These are phyloP conservation scores for Fusarium haematococcum DNA, from an alignment of 2,329 filamentous ascomycete species.

Conservation along the genomic window DNA sequence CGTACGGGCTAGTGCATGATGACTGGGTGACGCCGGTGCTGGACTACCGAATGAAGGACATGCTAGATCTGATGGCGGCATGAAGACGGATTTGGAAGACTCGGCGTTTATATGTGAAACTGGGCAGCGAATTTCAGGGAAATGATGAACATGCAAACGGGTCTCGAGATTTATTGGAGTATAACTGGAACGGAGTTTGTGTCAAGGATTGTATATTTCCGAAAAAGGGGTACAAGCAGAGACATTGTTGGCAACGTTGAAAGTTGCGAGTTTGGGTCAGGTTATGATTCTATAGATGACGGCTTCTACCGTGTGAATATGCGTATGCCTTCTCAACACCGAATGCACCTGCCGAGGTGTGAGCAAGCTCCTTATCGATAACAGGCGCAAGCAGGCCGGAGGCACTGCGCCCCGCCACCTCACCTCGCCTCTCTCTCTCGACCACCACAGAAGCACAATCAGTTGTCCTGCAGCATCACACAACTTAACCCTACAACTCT, in stretches of 20 bases:
- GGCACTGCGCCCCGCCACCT: constrained; percentile 32
- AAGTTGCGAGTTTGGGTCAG: background rate
- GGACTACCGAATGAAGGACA: constrained; percentile 73
- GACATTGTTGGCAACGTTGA: background rate
- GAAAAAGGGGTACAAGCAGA: background rate
- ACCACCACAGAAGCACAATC: constrained; percentile 15
- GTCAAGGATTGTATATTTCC: background rate
- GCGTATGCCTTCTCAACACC: background rate
- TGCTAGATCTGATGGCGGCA: constrained; percentile 64
- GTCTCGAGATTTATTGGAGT: background rate
- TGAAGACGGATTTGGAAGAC: background rate
- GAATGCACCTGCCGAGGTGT: background rate
- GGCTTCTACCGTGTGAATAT: background rate
- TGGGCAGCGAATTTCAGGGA: background rate
- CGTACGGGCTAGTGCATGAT: constrained; percentile 71
- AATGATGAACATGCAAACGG: background rate
- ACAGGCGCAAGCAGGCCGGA: constrained; percentile 5
- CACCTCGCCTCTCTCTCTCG: constrained; percentile 16
- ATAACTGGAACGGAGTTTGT: background rate
- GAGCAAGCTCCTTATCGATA: constrained; percentile 33
- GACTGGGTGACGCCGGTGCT: constrained; percentile 73
- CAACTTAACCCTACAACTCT: constrained; percentile 17
- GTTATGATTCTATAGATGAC: background rate
- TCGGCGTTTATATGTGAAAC: background rate
- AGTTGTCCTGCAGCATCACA: constrained; percentile 17